Conservation (phyloP, 495 filamentous ascomycete genomes). For the Aspergillus nidulans region DNA sequence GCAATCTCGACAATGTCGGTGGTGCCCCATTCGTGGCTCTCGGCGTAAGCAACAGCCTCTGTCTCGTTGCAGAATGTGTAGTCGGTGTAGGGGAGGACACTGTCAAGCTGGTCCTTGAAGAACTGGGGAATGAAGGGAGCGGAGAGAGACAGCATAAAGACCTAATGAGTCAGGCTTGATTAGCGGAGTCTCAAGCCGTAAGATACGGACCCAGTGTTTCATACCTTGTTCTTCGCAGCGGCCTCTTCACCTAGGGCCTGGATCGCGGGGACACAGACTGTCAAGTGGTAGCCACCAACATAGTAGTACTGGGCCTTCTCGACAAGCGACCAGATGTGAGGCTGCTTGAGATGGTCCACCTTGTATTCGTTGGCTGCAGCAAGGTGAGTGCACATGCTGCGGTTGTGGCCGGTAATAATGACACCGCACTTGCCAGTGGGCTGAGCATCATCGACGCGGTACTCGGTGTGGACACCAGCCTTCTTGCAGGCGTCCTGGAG, state of each 20-base stretch:
- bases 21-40: conserved; percentile 64
- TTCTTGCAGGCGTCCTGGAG: conserved; percentile 74
- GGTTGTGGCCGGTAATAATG: conserved; percentile 91
- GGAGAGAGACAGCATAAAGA: conserved; percentile 82
- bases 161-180: conserved; percentile 28
- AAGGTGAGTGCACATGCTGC: conserved; percentile 91
- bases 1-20: conserved; percentile 85
- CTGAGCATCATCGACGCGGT: conserved; percentile 75
- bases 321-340: conserved; percentile 84
- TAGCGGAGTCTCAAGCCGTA: neutral
- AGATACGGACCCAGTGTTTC: neutral
- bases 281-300: conserved; percentile 86
- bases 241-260: conserved; percentile 86
- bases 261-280: conserved; percentile 86
- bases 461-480: conserved; percentile 86
- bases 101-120: conserved; percentile 93
- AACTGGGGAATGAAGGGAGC: conserved; percentile 95
- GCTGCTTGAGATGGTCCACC: conserved; percentile 85
- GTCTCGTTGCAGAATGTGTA: conserved; percentile 97
- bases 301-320: conserved; percentile 86
- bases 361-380: conserved; percentile 96
- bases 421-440: conserved; percentile 94
- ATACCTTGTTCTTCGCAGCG: conserved; percentile 75
- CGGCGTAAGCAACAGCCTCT: conserved; percentile 81
- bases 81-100: conserved; percentile 84